A percentile compares a stretch with the other conserved stretches of the same genome.
Evolutionary conservation across 73 alveolate genomes (phyloP).

Genomic region (Stentor coeruleus): DNA sequence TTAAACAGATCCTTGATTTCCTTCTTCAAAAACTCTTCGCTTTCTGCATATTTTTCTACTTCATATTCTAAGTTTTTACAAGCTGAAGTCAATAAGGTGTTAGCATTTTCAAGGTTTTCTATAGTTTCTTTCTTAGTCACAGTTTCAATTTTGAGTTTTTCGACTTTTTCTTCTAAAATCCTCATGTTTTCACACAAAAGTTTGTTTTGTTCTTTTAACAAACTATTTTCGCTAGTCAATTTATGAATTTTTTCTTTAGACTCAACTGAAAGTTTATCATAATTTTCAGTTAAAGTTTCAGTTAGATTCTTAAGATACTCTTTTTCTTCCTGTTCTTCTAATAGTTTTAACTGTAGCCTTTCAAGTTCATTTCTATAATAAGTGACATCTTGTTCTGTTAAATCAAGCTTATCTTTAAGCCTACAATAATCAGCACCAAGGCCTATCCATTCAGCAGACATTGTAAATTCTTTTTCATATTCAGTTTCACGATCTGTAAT

Average conservation of each 20-base stretch:
- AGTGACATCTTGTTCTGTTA: neutral
- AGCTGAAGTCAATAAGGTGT: too few relatives aligned
- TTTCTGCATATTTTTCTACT: neutral
- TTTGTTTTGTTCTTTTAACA: too few relatives aligned
- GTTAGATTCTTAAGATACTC: neutral
- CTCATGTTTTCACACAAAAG: neutral
- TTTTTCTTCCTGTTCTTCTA: neutral
- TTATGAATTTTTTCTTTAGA: too few relatives aligned
- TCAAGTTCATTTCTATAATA: neutral
- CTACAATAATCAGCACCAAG: conserved; percentile 3
- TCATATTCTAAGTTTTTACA: neutral
- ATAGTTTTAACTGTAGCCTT: neutral
- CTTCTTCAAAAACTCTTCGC: neutral
- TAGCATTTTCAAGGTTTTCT: neutral
- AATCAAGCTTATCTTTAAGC: neutral
- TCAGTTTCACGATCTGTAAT: neutral
- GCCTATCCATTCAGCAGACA: neutral
- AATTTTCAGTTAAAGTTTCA: too few relatives aligned
- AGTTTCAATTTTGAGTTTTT: too few relatives aligned
- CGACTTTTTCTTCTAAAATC: neutral
- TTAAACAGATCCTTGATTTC: neutral
- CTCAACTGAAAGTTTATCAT: too few relatives aligned
- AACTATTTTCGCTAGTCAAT: too few relatives aligned
- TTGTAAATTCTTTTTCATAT: neutral
- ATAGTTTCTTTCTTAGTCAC: too few relatives aligned